Evolutionary conservation across 2,329 filamentous ascomycete species (phyloP).

Genomic region (Claviceps cyperi): DNA sequence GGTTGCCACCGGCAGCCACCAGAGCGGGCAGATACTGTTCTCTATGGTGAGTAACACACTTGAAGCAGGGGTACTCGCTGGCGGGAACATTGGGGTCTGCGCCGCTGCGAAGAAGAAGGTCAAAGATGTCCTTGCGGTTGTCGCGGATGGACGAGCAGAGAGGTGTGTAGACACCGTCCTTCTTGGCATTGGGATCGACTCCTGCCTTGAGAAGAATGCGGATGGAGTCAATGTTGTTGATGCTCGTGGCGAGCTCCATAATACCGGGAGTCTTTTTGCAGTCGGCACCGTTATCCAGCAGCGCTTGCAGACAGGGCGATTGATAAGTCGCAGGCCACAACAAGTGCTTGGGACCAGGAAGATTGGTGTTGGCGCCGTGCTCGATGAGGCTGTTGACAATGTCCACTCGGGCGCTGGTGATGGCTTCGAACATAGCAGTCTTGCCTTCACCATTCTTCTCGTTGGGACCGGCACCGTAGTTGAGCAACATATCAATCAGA

Average conservation of each 20-base stretch:
- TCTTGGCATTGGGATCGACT: constrained; percentile 46
- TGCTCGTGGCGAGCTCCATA: constrained; percentile 47
- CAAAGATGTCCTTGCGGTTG: constrained; percentile 45
- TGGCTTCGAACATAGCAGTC: constrained; percentile 48
- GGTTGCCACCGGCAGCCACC: constrained; percentile 44
- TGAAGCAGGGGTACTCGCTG: constrained; percentile 51
- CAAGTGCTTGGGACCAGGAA: constrained; percentile 54
- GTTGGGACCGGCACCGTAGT: constrained; percentile 44
- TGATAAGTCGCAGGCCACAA: constrained; percentile 51
- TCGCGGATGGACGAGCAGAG: constrained; percentile 55
- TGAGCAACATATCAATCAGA: constrained; percentile 44
- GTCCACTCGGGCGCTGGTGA: constrained; percentile 40
- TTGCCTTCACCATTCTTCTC: constrained; percentile 45
- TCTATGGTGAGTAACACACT: constrained; percentile 52
- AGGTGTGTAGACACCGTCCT: constrained; percentile 53
- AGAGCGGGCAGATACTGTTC: constrained; percentile 45
- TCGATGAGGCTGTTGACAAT: constrained; percentile 36
- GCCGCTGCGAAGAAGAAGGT: constrained; percentile 39
- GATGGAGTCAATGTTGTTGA: constrained; percentile 50
- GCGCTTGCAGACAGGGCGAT: constrained; percentile 39
- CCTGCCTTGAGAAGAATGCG: constrained; percentile 41
- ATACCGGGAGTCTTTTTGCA: constrained; percentile 44
- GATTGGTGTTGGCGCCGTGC: constrained; percentile 49
- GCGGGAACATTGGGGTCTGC: constrained; percentile 50
- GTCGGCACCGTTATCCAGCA: constrained; percentile 46